Base-by-base conservation (phyloP, 441 rosid genomes). In the Breynia disticha region DNA sequence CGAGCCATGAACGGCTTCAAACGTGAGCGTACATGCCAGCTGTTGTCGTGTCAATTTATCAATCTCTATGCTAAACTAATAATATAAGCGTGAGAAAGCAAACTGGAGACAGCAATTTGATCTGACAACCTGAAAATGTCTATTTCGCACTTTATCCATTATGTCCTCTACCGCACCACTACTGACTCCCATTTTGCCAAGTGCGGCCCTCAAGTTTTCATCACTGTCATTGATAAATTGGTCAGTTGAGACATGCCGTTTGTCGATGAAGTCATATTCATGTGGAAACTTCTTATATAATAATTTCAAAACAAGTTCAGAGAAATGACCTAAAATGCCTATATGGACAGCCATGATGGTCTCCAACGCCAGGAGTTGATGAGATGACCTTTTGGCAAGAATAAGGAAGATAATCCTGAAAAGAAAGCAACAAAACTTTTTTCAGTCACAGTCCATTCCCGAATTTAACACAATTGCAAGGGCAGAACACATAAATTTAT, bases 381-480 rank as follows among this genome's bases (percentile, higher is more conserved):
- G 78, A 76, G 53, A 89, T 86, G 59, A 83, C 71, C 66, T 83
- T 93, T 64, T 83, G 95, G 77, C 97, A 93, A 61, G 95, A 83
- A 76, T 79, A 89, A 63, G 99, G 96, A 35, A 88, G 83, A 67
- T 89, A 87, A 72, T 93, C 99, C 99, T 89, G 86, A 69, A 76
- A 66, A 50, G 59, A 62, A 21, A 24, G 48, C 3, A 42, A 19
- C n/a, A 28, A 18, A 24, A n/a, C 13, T 17, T 10, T n/a, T 38
- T 17, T 16, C 32, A n/a, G 48, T 50, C 19, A 20, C 35, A 28
- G 8, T 1, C 13, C 13, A 37, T n/a, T 4, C 32, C n/a, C 41
- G 13, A 13, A 41, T 28, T 19, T 50, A 22, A 19, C 14, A 51
- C 16, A 48, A 17, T 11, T 13, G 21, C 32, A 46, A 10, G 45